Base-by-base conservation (phyloP, 352 stramenopile genomes). In the Phytophthora idaei region DNA sequence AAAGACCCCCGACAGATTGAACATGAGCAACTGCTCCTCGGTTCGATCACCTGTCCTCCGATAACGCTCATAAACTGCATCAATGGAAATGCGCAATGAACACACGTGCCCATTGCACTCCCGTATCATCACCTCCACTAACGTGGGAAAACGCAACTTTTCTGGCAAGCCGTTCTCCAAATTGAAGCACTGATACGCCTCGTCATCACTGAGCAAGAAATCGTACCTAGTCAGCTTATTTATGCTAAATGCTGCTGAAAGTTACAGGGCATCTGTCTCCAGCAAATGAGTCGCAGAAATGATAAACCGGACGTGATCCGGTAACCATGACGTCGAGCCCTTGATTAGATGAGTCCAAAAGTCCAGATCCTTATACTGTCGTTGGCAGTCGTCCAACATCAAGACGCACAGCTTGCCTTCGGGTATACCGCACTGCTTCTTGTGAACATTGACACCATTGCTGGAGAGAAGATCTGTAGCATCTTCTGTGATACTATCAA, bases 31-130 rank as follows among this genome's bases (percentile, higher is more conserved):
- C 15, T 57, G 28, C 2, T 64, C 14, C 47, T 65, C 47, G 4
- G 58, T 58, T 65, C 7, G 37, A 29, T 25, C 2, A 3, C n/a
- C 3, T 21, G 4, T 17, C 42, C 8, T 46, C 7, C 12, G 10
- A 62, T 39, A 54, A 29, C 47, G 44, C 21, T 1, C 17, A 31
- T 37, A 64, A 10, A 57, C 41, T 42, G 39, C 9, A 32, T 69
- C 25, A 46, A 69, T 54, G 0, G 37, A 64, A 32, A 58, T 4
- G 1, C 61, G 61, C 37, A 69, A 69, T 17, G 47, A 48, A 59
- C 55, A 37, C 41, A 65, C 61, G 50, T 57, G 45, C 4, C 62
- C 62, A 56, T 64, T 70, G 62, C 62, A 70, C 55, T 60, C 41
- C 4, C 62, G 62, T 46, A 70, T 41, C 7, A 65, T 50, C 41